Evolutionary conservation across 352 stramenopile genomes (phyloP), one percentile per base, ranked within the genome.

Genomic region (Ophiocytium majus): DNA sequence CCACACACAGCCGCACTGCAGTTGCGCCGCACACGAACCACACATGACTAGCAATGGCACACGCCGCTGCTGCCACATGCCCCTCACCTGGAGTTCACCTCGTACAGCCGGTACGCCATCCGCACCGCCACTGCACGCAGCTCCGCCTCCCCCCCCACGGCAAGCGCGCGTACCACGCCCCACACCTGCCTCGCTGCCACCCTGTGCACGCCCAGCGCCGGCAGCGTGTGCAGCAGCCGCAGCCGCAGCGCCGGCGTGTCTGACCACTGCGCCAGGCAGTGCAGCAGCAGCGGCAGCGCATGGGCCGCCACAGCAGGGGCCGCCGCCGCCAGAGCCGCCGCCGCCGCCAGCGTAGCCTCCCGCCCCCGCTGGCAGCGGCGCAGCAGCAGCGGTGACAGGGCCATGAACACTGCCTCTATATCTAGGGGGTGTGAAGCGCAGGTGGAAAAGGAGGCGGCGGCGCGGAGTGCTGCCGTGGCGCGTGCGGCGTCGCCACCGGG

Each of bases 161-260:
- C 83, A n/a, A 86, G 43, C 63, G 50, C 79, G n/a, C 57, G 43
- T 63, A 88, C 71, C 35, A 82, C 80, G 19, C 32, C 50, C 71
- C 63, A 35, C 50, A 85, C 84, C 32, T 71, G 71, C 81, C 82
- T 88, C n/a, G 79, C 79, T 32, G 81, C 80, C 57, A 88, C 63
- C 71, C 82, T 85, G 63, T 88, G 84, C 80, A 33, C 64, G 34
- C 84, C 84, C 1, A 88, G 81, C 57, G 81, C 74, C 64, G 84
- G 84, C 81, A 88, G 33, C 1, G 82, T 1, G 10, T 84, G 79
- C 1, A 88, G 81, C 32, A 88, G 79, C 9, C n/a, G 37, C 32
- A 75, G 32, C 37, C 9, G 66, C 80, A 57, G 28, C 78, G n/a
- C 71, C 32, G 37, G 63, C 50, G 49, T 82, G 43, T 33, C 19